Percentiles rank a stretch among this genome's conserved stretches.
phyloP scores from a whole-genome alignment of 2,329 filamentous ascomycete species.

The Ophiocordyceps australis region DNA sequence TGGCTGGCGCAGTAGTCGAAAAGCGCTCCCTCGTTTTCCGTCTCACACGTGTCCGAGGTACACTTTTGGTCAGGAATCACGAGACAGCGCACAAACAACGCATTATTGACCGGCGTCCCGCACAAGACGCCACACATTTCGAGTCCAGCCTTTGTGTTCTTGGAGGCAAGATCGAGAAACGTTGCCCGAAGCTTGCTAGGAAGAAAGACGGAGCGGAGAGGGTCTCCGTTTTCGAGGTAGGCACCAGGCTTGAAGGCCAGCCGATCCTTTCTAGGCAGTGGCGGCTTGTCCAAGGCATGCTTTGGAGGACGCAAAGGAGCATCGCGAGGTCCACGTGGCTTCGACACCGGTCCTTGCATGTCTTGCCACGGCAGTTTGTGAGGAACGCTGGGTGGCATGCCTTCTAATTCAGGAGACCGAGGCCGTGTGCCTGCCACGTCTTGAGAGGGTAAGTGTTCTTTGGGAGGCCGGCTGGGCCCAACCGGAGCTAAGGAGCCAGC shows the following conservation, averaged over 20 bases:
- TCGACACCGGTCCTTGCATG: constrained; percentile 6
- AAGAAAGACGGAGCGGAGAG: constrained; percentile 75
- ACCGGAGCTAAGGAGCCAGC: too few relatives aligned
- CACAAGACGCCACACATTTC: constrained; percentile 94
- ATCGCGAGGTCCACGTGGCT: too few relatives aligned
- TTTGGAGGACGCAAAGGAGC: too few relatives aligned
- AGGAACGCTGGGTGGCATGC: constrained; percentile 8
- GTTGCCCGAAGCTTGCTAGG: constrained; percentile 53
- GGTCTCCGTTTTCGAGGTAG: constrained; percentile 76
- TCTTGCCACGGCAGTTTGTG: constrained; percentile 10
- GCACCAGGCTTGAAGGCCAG: constrained; percentile 60
- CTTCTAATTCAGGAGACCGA: not conserved
- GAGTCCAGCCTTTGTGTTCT: constrained; percentile 65
- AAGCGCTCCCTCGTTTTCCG: constrained; percentile 64
- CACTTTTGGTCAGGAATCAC: constrained; percentile 82
- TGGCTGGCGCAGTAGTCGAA: constrained; percentile 81
- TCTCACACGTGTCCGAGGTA: constrained; percentile 90
- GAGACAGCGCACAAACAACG: constrained; percentile 75
- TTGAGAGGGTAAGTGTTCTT: constrained; percentile 6
- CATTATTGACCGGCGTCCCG: constrained; percentile 80
- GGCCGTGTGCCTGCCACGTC: constrained; percentile 1
- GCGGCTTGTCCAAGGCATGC: constrained; percentile 7
- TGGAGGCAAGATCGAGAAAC: constrained; percentile 56
- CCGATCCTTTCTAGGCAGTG: constrained; percentile 28
- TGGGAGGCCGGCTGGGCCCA: constrained; percentile 16